These are phyloP conservation scores for Penicillium sp. DNA, from an alignment of 2,329 filamentous ascomycete species.

Conservation along the genomic window DNA sequence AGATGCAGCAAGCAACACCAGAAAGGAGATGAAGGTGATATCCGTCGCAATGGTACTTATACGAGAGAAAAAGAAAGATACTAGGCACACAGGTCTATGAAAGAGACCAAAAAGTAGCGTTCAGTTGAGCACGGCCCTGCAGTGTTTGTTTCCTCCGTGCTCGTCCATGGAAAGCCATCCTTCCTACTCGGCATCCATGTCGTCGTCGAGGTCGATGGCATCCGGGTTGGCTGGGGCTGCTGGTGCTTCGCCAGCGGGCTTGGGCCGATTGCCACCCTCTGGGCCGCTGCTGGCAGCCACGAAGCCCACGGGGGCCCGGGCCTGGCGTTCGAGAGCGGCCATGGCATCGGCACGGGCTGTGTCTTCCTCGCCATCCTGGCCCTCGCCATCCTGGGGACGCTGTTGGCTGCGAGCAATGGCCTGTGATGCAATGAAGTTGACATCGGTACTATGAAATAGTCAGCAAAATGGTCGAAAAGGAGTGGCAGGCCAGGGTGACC, in stretches of 20 bases:
- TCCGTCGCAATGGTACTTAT: conserved; percentile 16
- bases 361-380: conserved; percentile 40
- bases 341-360: conserved; percentile 68
- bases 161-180: not conserved
- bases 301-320: conserved; percentile 83
- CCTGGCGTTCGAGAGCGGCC: conserved; percentile 80
- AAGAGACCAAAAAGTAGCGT: conserved; percentile 9
- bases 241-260: conserved; percentile 30
- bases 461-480: conserved; percentile 26
- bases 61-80: conserved; percentile 7
- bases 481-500: conserved; percentile 21
- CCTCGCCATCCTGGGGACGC: conserved; percentile 39
- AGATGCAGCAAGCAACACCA: conserved; percentile 6
- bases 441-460: conserved; percentile 64
- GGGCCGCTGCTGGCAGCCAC: conserved; percentile 77
- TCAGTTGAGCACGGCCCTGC: conserved; percentile 4
- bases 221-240: conserved; percentile 66
- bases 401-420: conserved; percentile 77
- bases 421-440: conserved; percentile 96
- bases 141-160: not conserved
- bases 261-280: conserved; percentile 55
- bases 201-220: conserved; percentile 74
- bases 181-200: conserved; percentile 37
- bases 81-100: conserved; percentile 10
- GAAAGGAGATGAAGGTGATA: conserved; percentile 1